Evolutionary conservation across 139 green algal genomes (phyloP).

Genomic region (Astrephomene gubernaculifera): DNA sequence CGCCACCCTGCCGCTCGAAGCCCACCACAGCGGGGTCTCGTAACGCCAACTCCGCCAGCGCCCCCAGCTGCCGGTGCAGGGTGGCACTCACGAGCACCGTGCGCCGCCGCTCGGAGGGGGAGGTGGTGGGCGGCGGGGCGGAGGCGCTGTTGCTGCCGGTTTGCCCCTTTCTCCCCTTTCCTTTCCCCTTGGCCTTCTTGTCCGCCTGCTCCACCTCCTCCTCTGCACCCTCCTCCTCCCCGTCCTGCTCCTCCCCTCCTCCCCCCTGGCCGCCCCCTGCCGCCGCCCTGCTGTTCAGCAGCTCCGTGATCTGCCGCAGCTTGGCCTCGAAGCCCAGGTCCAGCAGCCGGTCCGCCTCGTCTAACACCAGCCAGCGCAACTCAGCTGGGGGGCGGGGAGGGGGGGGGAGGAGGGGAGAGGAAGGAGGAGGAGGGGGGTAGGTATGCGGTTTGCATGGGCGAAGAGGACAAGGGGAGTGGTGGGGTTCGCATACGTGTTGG

Average conservation of each 20-base stretch:
- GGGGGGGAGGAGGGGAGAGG: not conserved
- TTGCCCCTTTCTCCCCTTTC: not conserved
- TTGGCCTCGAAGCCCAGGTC: constrained; percentile 95
- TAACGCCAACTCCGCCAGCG: constrained; percentile 78
- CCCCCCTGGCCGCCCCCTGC: not conserved
- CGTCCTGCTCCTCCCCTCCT: not conserved
- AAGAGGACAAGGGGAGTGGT: not conserved
- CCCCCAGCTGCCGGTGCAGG: constrained; percentile 74
- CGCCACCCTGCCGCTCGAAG: constrained; percentile 57
- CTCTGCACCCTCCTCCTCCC: not conserved
- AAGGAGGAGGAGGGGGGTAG: not conserved
- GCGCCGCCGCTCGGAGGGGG: constrained; percentile 19
- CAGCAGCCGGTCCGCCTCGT: constrained; percentile 94
- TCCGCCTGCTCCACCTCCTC: not conserved
- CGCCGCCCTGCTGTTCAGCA: constrained; percentile 46
- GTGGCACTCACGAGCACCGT: constrained; percentile 93
- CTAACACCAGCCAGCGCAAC: constrained; percentile 91
- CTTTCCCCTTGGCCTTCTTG: not conserved
- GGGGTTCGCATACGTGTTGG: no score
- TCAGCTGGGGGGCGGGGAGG: constrained; percentile 40
- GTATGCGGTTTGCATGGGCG: not conserved
- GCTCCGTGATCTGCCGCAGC: constrained; percentile 72
- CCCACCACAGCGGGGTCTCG: constrained; percentile 77
- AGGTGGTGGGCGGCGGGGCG: no score
- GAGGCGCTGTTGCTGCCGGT: not conserved